phyloP scores from a whole-genome alignment of 2,329 filamentous ascomycete genomes.

The Exophiala alcalophila region DNA sequence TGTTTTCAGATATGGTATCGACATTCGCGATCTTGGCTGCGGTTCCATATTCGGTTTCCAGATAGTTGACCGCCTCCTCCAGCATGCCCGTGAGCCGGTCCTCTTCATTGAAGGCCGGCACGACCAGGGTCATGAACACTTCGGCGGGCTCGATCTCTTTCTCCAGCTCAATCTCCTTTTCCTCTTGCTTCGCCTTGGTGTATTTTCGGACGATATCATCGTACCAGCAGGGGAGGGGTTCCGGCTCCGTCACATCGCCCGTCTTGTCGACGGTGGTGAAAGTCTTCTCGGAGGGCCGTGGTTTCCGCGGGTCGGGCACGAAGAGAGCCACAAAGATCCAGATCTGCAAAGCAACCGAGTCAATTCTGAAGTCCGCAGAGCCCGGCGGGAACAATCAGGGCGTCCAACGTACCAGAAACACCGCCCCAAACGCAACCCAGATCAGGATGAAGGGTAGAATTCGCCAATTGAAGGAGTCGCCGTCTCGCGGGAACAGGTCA shows the following conservation, averaged over 20 bases:
- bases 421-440: slow-evolving; percentile 24
- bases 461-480: slow-evolving; percentile 19
- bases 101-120: slow-evolving; percentile 95
- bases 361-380: background rate
- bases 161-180: slow-evolving; percentile 35
- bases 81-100: slow-evolving; percentile 78
- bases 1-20: slow-evolving; percentile 46
- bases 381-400: background rate
- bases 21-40: slow-evolving; percentile 30
- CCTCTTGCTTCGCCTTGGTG: slow-evolving; percentile 46
- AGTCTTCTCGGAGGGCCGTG: slow-evolving; percentile 74
- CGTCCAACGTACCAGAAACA: slow-evolving; percentile 25
- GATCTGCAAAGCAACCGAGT: slow-evolving; percentile 44
- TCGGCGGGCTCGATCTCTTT: slow-evolving; percentile 67
- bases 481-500: slow-evolving; percentile 15
- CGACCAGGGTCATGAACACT: slow-evolving; percentile 84
- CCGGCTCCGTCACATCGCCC: slow-evolving; percentile 54
- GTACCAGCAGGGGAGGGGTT: slow-evolving; percentile 79
- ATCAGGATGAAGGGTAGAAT: slow-evolving; percentile 29
- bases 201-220: slow-evolving; percentile 64
- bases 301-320: slow-evolving; percentile 74
- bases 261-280: slow-evolving; percentile 73
- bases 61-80: slow-evolving; percentile 82
- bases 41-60: slow-evolving; percentile 72
- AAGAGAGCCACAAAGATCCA: slow-evolving; percentile 69